Percentiles rank a stretch among this genome's conserved stretches.
Conservation (phyloP, 805 yeast genomes). For the Candida ortonii region DNA sequence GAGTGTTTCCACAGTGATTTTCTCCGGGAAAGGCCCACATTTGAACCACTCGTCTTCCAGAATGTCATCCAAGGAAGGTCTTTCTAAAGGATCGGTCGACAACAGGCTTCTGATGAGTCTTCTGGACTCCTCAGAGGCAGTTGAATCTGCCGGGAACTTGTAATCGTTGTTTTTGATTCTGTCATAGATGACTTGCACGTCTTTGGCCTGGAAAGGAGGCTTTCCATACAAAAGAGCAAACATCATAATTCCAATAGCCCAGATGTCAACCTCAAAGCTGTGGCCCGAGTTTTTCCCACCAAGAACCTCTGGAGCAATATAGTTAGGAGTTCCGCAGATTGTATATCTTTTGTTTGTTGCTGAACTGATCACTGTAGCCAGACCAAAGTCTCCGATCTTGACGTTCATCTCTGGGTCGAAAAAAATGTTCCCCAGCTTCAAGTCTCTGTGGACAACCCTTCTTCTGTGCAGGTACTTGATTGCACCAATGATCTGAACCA, state of each 20-base stretch:
- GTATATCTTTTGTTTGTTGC: constrained; percentile 79
- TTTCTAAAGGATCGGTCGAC: constrained; percentile 69
- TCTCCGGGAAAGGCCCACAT: constrained; percentile 73
- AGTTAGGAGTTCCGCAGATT: constrained; percentile 98
- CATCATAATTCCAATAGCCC: constrained; percentile 98
- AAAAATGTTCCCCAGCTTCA: constrained; percentile 93
- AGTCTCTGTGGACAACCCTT: constrained; percentile 92
- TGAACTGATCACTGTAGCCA: constrained; percentile 85
- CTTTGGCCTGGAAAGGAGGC: constrained; percentile 97
- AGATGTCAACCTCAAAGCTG: constrained; percentile 89
- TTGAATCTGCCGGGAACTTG: constrained; percentile 61
- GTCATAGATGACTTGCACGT: constrained; percentile 87
- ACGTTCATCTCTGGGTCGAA: constrained; percentile 91
- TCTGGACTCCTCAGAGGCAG: constrained; percentile 68
- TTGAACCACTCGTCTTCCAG: constrained; percentile 83
- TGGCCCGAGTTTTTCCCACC: constrained; percentile 88
- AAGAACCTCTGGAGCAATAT: constrained; percentile 96
- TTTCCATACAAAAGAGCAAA: constrained; percentile 89
- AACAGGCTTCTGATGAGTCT: constrained; percentile 69
- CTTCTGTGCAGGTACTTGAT: constrained; percentile 87
- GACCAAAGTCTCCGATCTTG: constrained; percentile 96
- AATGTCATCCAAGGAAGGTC: constrained; percentile 80
- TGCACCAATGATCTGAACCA: constrained; percentile 93
- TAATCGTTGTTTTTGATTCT: constrained; percentile 83
- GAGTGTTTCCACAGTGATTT: constrained; percentile 60